These are phyloP conservation scores for Hyphopichia burtonii DNA, from an alignment of 1,139 yeast species.

Conservation along the genomic window DNA sequence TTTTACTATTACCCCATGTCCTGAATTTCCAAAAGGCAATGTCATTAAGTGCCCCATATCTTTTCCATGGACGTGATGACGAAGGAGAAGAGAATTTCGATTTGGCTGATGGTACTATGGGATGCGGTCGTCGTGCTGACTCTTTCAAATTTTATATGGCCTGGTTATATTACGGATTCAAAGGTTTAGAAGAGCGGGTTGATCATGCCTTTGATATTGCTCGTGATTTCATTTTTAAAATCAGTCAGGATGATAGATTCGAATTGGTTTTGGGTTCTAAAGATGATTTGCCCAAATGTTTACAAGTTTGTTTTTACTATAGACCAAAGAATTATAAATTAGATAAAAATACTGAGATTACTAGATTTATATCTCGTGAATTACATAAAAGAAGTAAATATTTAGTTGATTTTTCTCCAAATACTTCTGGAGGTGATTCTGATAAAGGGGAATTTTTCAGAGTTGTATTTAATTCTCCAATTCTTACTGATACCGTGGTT, in stretches of 20 bases:
- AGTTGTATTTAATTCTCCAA: constrained; percentile 81
- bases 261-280: constrained; percentile 45
- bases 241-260: constrained; percentile 41
- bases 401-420: constrained; percentile 81
- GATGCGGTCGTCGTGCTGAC: constrained; percentile 87
- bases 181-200: constrained; percentile 56
- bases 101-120: constrained; percentile 90
- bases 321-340: constrained; percentile 39
- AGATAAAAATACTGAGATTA: constrained; percentile 52
- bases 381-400: constrained; percentile 65
- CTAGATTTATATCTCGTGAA: constrained; percentile 62
- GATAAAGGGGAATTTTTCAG: constrained; percentile 77
- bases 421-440: constrained; percentile 43
- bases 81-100: constrained; percentile 62
- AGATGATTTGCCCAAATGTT: constrained; percentile 64
- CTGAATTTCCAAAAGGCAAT: constrained; percentile 67
- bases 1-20: constrained; percentile 70
- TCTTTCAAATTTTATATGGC: constrained; percentile 75
- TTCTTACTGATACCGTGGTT: constrained; percentile 34
- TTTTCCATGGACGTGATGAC: constrained; percentile 65
- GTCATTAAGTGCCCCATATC: constrained; percentile 76
- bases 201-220: constrained; percentile 73
- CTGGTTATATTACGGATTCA: constrained; percentile 77
- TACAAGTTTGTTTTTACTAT: constrained; percentile 83
- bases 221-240: constrained; percentile 52